Evolutionary conservation across 163 green algal genomes (phyloP), one percentile per base, ranked within the genome.

Genomic region (Trebouxiophyceae sp.): DNA sequence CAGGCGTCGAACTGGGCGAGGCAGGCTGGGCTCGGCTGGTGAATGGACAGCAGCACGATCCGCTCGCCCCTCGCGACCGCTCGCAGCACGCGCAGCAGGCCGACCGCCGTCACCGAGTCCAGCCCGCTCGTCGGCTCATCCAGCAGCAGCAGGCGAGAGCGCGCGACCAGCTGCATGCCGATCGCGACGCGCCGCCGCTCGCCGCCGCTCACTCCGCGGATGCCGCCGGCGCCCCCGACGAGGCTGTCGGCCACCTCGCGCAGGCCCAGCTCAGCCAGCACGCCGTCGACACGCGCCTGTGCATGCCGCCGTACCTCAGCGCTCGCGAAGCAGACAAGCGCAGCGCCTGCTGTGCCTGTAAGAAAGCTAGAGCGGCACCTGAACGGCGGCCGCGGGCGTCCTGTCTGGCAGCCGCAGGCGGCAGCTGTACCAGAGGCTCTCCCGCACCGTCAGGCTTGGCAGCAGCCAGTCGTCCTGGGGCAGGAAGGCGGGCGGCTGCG

Each of bases 141-240:
- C 19, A n/a, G n/a, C n/a, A n/a, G 39, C 39, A 50, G 39, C 19
- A 50, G 39, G 39, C 39, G 39, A 50, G 39, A 50, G 39, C 19
- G 12, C 74, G 91, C 93, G 2, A 98, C 77, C 65, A 98, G 86
- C 81, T 97, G 90, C 65, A 95, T 86, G 2, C 91, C 93, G 23
- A 97, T 87, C 46, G 68, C 86, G 19, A 95, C 85, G 19, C 62
- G 47, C 31, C 32, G 33, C 1, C 62, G 62, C 24, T 68, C 62
- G 2, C 62, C 62, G 31, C 62, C 62, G 31, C 2, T 31, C 31
- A 68, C 33, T 3, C 62, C 62, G 3, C 62, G 46, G 50, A 26
- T 26, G 47, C 22, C 22, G 47, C 16, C 16, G n/a, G n/a, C n/a
- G 47, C 47, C 54, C 75, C 80, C 89, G 28, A 97, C 91, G 72